Evolutionary conservation across 805 yeast genomes (phyloP).

Genomic region (Suhomyces emberorum): DNA sequence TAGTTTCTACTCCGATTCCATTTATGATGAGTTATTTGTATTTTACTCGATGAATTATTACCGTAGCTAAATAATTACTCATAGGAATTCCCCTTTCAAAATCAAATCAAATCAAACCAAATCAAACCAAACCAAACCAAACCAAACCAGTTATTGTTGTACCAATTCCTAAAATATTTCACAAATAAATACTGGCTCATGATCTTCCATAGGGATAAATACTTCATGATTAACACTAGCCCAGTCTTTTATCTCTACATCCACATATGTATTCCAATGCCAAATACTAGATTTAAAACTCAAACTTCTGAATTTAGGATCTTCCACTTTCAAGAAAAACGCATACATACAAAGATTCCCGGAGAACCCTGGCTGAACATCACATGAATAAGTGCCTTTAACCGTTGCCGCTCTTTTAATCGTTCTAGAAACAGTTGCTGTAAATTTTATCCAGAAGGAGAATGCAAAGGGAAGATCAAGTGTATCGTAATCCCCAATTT

Average conservation of each 20-base stretch:
- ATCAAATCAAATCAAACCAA: too few species aligned
- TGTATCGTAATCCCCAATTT: constrained; percentile 12
- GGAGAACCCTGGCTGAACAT: constrained; percentile 13
- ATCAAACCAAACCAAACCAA: too few species aligned
- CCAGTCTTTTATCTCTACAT: not conserved
- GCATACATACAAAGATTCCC: constrained; percentile 22
- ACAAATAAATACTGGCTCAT: not conserved
- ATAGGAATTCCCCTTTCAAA: too few species aligned
- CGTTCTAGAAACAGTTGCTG: constrained; percentile 5
- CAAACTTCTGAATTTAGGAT: constrained; percentile 2
- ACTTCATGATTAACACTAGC: not conserved
- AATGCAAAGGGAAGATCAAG: constrained; percentile 11
- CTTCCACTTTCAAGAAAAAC: constrained; percentile 9
- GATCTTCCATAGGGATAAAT: not conserved
- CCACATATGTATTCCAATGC: too few species aligned
- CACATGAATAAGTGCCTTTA: constrained; percentile 14
- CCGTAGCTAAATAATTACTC: too few species aligned
- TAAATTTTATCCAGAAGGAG: not conserved
- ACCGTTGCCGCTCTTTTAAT: constrained; percentile 9
- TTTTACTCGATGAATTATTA: too few species aligned
- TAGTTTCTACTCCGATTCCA: too few species aligned
- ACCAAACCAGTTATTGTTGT: too few species aligned
- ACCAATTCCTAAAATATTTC: too few species aligned
- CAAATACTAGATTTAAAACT: too few species aligned
- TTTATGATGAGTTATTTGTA: too few species aligned